Conservation (phyloP, 441 rosid species). For the Iberis amara region DNA sequence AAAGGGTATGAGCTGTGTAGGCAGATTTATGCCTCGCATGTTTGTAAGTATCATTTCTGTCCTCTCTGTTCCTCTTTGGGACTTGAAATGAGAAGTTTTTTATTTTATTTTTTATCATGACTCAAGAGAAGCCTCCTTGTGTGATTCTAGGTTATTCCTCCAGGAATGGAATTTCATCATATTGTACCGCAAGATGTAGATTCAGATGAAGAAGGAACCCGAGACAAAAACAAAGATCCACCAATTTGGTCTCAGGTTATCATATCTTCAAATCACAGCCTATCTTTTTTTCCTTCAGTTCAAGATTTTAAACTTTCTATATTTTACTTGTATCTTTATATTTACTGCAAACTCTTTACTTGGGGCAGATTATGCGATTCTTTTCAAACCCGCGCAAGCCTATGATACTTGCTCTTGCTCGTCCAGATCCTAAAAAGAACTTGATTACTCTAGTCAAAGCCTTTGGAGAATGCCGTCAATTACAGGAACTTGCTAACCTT, state of each 20-base stretch:
- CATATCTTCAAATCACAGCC: conserved; percentile 7
- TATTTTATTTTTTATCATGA: neutral
- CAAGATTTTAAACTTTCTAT: conserved; percentile 4
- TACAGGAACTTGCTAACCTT: conserved; percentile 88
- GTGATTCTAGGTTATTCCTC: conserved; percentile 69
- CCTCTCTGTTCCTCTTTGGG: conserved; percentile 9
- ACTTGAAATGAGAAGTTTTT: neutral
- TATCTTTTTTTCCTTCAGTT: neutral
- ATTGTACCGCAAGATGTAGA: conserved; percentile 77
- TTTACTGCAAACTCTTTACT: conserved; percentile 22
- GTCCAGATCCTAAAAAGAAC: conserved; percentile 98
- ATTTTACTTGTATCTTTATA: conserved; percentile 4
- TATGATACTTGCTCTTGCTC: conserved; percentile 93
- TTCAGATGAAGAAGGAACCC: conserved; percentile 59
- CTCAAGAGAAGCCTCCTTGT: conserved; percentile 5
- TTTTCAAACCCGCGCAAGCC: conserved; percentile 89
- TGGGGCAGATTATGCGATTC: conserved; percentile 82
- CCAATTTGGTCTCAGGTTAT: conserved; percentile 86
- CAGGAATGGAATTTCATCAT: conserved; percentile 96
- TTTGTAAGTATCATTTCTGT: conserved; percentile 51
- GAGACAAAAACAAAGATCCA: conserved; percentile 67
- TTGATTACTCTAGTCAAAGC: conserved; percentile 91
- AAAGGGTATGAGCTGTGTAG: conserved; percentile 79
- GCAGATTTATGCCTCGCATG: conserved; percentile 90
- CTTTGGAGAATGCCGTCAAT: conserved; percentile 89